phyloP scores from a whole-genome alignment of 2,329 filamentous ascomycete genomes.

The Pezicula neosporulosa region DNA sequence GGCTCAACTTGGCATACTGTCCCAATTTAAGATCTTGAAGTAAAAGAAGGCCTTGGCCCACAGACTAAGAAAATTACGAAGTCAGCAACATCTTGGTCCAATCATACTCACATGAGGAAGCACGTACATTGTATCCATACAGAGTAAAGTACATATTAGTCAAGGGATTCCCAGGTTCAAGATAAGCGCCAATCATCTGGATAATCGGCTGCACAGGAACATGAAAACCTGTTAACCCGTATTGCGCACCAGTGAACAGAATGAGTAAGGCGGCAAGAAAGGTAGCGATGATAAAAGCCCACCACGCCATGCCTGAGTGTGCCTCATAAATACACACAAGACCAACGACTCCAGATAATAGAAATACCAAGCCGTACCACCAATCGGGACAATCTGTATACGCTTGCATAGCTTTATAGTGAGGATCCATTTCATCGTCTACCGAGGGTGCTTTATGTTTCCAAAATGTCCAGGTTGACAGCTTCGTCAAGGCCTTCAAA shows the following conservation, averaged over 20 bases:
- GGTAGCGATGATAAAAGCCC: constrained; percentile 23
- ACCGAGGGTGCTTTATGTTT: neutral
- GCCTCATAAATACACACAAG: constrained; percentile 4
- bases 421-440: constrained; percentile 43
- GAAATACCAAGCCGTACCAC: constrained; percentile 48
- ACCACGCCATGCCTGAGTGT: constrained; percentile 32
- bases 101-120: too few relatives aligned
- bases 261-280: constrained; percentile 17
- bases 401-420: constrained; percentile 48
- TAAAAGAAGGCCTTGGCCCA: constrained; percentile 39
- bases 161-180: constrained; percentile 54
- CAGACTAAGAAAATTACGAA: constrained; percentile 15
- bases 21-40: constrained; percentile 45
- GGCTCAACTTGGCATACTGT: constrained; percentile 52
- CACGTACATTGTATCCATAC: constrained; percentile 47
- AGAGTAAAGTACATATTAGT: constrained; percentile 79
- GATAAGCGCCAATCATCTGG: constrained; percentile 45
- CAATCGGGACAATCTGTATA: constrained; percentile 51
- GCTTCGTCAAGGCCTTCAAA: constrained; percentile 9
- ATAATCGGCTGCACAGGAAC: constrained; percentile 43
- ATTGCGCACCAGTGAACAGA: constrained; percentile 30
- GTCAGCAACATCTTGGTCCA: too few relatives aligned
- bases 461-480: constrained; percentile 14
- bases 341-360: constrained; percentile 40
- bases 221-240: constrained; percentile 45